Base-by-base conservation (phyloP, 2,329 filamentous ascomycete species). In the Botrytis cinerea region DNA sequence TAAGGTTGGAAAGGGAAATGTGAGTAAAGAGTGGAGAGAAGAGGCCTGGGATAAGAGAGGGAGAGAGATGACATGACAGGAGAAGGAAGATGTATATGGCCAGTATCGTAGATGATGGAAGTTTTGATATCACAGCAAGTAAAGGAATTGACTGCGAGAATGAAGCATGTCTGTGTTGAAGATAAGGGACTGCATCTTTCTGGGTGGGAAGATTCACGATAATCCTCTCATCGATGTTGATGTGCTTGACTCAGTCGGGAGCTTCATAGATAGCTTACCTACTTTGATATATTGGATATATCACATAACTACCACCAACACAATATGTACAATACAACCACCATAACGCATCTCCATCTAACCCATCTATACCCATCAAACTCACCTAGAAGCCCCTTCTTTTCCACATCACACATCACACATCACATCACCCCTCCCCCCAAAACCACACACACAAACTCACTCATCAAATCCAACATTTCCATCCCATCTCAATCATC, bases 31-130 rank as follows among this genome's bases (percentile, higher is more conserved):
- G 62, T 48, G 62, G 62, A 66, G 43, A 48, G 62, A 28, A 35
- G 20, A 48, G 38, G 32, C 6, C 14, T 62, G 60, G 14, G 40
- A 43, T 35, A 22, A 40, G 20, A 1, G 59, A 61, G 28, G 14
- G 51, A 54, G 51, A 54, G 51, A 54, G 32, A n/a, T n/a, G n/a
- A n/a, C n/a, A 45, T 8, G 12, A 51, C 28, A 64, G 60, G 28
- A 71, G 59, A 54, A 71, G 57, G 59, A 54, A 71, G 57, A 46
- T 45, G 51, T 28, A n/a, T n/a, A n/a, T n/a, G n/a, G n/a, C 4
- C 22, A 25, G 46, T 12, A 48, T 38, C 46, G 46, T 48, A 48
- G 22, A 1, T 8, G 14, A 61, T 43, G 22, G 20, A n/a, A 38
- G 57, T 25, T 38, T 61, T 40, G 60, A 62, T 25, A 62, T 18